Evolutionary conservation across 2,329 filamentous ascomycete species (phyloP).

Genomic region (Diaporthe vaccinii): DNA sequence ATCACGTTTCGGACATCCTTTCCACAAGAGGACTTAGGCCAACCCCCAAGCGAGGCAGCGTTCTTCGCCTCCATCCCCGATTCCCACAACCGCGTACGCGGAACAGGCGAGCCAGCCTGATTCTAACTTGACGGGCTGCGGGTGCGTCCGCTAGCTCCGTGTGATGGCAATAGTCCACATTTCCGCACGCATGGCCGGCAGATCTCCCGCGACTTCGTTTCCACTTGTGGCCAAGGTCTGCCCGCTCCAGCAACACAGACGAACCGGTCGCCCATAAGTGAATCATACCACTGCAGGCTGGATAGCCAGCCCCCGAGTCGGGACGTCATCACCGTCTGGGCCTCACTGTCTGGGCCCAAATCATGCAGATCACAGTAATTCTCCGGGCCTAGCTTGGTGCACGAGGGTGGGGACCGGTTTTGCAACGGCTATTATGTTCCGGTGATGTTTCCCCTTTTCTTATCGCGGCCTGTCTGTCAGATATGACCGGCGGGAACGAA

Average conservation of each 20-base stretch:
- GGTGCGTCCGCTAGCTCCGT: constrained; percentile 21
- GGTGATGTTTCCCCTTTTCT: constrained; percentile 6
- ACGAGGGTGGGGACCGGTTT: constrained; percentile 9
- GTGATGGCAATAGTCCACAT: constrained; percentile 26
- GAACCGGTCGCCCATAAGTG: background rate
- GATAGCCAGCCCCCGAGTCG: background rate
- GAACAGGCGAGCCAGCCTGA: background rate
- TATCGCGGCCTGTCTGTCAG: background rate
- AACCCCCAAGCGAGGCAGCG: constrained; percentile 5
- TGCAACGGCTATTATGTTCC: background rate
- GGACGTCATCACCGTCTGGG: constrained; percentile 7
- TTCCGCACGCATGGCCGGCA: background rate
- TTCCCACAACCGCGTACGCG: background rate
- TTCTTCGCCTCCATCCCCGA: constrained; percentile 1
- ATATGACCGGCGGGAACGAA: background rate
- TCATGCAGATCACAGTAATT: background rate
- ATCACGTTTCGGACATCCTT: constrained; percentile 8
- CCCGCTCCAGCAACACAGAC: background rate
- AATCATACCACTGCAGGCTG: background rate
- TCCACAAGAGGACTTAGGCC: constrained; percentile 22
- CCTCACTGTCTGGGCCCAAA: background rate
- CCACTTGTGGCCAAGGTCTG: background rate
- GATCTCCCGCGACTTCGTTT: constrained; percentile 16
- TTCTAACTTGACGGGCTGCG: constrained; percentile 14
- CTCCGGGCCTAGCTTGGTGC: constrained; percentile 18